These are phyloP conservation scores for Suillus brevipes DNA, from an alignment of 768 basidiomycete species.

Conservation along the genomic window DNA sequence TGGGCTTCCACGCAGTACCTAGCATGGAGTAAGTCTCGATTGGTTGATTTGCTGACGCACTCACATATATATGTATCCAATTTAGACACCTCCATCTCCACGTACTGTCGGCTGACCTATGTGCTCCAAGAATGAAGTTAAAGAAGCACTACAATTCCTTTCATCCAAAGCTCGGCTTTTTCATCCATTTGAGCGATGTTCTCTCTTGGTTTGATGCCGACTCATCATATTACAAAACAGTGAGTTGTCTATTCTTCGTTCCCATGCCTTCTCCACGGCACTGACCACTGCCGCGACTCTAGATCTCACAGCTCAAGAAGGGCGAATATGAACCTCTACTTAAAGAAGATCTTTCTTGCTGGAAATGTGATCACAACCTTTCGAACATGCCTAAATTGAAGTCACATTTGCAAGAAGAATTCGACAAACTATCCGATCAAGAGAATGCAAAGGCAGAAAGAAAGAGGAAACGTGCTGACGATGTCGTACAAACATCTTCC, in stretches of 20 bases:
- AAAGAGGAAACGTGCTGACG: slow-evolving; percentile 41
- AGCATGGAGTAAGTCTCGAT: slow-evolving; percentile 74
- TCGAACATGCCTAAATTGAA: slow-evolving; percentile 78
- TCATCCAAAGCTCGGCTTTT: slow-evolving; percentile 81
- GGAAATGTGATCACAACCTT: slow-evolving; percentile 59
- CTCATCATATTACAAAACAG: slow-evolving; percentile 51
- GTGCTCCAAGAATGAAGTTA: slow-evolving; percentile 67
- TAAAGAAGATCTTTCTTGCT: slow-evolving; percentile 69
- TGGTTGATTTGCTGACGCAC: background rate
- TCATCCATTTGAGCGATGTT: slow-evolving; percentile 76
- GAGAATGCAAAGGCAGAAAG: slow-evolving; percentile 43
- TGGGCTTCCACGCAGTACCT: slow-evolving; percentile 82
- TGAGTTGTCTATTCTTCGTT: slow-evolving; percentile 33
- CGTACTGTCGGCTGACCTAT: slow-evolving; percentile 78
- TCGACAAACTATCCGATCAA: slow-evolving; percentile 48
- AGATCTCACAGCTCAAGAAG: slow-evolving; percentile 57
- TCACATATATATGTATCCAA: background rate
- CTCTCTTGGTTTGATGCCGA: slow-evolving; percentile 77
- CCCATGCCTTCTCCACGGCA: background rate
- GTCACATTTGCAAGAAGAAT: slow-evolving; percentile 73
- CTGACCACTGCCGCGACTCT: slow-evolving; percentile 8
- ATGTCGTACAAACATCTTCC: background rate
- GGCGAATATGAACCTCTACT: slow-evolving; percentile 63
- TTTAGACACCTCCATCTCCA: slow-evolving; percentile 82
- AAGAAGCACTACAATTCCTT: slow-evolving; percentile 95